Percentiles rank a stretch among this genome's conserved stretches.
These are phyloP conservation scores for Ganoderma leucocontextum DNA, from an alignment of 1,284 basidiomycete species.

Conservation along the genomic window DNA sequence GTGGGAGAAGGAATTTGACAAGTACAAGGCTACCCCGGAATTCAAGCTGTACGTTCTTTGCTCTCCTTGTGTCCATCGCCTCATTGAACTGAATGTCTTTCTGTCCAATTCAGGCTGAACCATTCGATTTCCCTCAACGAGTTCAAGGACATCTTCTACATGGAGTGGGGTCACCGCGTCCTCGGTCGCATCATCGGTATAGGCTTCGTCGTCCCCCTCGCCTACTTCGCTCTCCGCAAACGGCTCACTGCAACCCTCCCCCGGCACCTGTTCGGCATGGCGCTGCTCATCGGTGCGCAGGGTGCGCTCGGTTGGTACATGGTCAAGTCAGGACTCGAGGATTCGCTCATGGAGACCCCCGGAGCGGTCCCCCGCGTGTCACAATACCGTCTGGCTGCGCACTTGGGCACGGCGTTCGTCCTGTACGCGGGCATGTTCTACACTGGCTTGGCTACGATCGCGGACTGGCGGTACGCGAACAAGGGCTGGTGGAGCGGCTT, in stretches of 20 bases:
- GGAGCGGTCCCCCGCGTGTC: slow-evolving; percentile 93
- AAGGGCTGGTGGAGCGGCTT: slow-evolving; percentile 51
- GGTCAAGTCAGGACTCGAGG: slow-evolving; percentile 96
- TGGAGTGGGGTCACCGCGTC: slow-evolving; percentile 98
- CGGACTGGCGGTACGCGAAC: slow-evolving; percentile 82
- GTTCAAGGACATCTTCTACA: slow-evolving; percentile 97
- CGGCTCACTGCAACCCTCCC: slow-evolving; percentile 72
- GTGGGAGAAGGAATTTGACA: slow-evolving; percentile 93
- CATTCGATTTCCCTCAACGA: slow-evolving; percentile 86
- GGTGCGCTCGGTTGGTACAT: slow-evolving; percentile 99
- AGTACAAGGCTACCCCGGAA: slow-evolving; percentile 96
- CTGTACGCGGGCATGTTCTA: slow-evolving; percentile 94
- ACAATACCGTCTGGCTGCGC: slow-evolving; percentile 96
- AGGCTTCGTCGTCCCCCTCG: slow-evolving; percentile 81
- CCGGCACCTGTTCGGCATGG: slow-evolving; percentile 73
- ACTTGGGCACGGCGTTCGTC: slow-evolving; percentile 89
- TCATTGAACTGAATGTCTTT: background rate
- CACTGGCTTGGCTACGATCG: slow-evolving; percentile 80
- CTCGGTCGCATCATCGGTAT: slow-evolving; percentile 92
- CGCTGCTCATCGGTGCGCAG: slow-evolving; percentile 86
- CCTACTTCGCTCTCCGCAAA: slow-evolving; percentile 80
- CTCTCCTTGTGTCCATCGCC: background rate
- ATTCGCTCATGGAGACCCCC: slow-evolving; percentile 81
- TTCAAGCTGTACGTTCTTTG: slow-evolving; percentile 83
- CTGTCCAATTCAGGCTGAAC: slow-evolving; percentile 73